Base-by-base conservation (phyloP, 352 stramenopile species). In the Globisporangium sylvaticum region DNA sequence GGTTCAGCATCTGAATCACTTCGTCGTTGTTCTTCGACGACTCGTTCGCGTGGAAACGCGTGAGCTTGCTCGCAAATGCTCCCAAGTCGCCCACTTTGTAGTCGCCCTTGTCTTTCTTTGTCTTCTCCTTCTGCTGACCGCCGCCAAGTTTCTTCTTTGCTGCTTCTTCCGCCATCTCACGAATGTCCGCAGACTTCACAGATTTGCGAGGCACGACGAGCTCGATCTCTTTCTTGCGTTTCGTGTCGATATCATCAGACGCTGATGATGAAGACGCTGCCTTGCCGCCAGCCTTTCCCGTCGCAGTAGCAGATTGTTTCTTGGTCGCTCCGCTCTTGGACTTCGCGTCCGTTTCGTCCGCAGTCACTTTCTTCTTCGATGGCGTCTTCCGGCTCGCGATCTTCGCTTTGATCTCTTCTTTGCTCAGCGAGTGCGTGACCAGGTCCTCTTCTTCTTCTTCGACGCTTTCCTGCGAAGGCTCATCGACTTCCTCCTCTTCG, bases 171-270 rank as follows among this genome's bases (percentile, higher is more conserved):
- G 81, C 88, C 67, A 87, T 87, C 57, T 92, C 83, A 4, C 83
- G 79, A 70, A 91, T 90, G 61, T 92, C 86, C 0, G 82, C 72
- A 10, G 83, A 91, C 59, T 91, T 94, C 5, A 92, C 82, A 2
- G 86, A 81, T 65, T 94, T 90, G 53, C 86, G 83, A 1, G 85
- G 85, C 9, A 91, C 83, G 0, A 91, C 75, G 29, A 93, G 73
- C 54, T 93, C 85, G 18, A 93, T 93, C 62, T 91, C 83, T 31
- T 91, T 91, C 73, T 91, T 91, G 12, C 84, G 77, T 67, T 91
- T 93, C 46, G 72, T 85, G 55, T 93, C 84, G 18, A 91, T 81
- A 9, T 91, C 82, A 29, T 58, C 60, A 0, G 42, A 50, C 18
- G 64, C 10, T n/a, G 76, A 69, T 20, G 32, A 62, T 10, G 7